phyloP scores from a whole-genome alignment of 2,329 filamentous ascomycete species.

The Pestalotiopsis sp. region DNA sequence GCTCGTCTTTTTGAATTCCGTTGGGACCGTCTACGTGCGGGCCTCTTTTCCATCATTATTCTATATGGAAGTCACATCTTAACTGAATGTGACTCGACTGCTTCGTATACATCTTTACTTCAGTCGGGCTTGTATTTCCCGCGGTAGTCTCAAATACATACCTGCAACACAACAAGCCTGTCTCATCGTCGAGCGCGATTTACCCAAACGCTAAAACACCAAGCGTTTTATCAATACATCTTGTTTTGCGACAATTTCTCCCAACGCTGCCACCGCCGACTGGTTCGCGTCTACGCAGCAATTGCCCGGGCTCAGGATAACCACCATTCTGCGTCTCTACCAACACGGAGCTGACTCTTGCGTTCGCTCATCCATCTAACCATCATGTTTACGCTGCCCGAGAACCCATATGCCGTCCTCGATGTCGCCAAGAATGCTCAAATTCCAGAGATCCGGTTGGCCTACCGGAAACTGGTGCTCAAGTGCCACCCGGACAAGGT shows the following conservation, averaged over 20 bases:
- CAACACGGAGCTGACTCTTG: neutral
- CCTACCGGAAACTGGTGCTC: slow-evolving; percentile 83
- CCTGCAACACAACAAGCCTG: neutral
- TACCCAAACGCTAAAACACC: slow-evolving; percentile 26
- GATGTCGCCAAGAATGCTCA: slow-evolving; percentile 75
- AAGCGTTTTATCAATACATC: slow-evolving; percentile 13
- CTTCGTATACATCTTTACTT: slow-evolving; percentile 14
- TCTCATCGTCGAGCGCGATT: slow-evolving; percentile 15
- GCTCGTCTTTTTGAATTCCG: slow-evolving; percentile 13
- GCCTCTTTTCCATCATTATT: slow-evolving; percentile 7
- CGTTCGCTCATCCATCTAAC: slow-evolving; percentile 5
- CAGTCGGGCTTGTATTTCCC: slow-evolving; percentile 7
- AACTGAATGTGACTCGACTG: slow-evolving; percentile 31
- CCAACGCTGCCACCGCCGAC: slow-evolving; percentile 23
- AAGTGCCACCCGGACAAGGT: slow-evolving; percentile 93
- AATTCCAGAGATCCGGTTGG: slow-evolving; percentile 70
- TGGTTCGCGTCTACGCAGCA: slow-evolving; percentile 23
- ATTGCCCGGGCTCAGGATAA: slow-evolving; percentile 9
- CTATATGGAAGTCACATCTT: slow-evolving; percentile 31
- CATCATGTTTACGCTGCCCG: slow-evolving; percentile 53
- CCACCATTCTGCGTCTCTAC: neutral
- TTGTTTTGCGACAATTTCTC: slow-evolving; percentile 24
- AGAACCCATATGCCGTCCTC: slow-evolving; percentile 80
- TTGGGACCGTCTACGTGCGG: slow-evolving; percentile 19
- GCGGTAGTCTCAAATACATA: slow-evolving; percentile 7